A percentile compares a stretch with the other conserved stretches of the same genome.
These are phyloP conservation scores for Spergularia marina DNA, from an alignment of 148 eudicot genomes.

Conservation along the genomic window DNA sequence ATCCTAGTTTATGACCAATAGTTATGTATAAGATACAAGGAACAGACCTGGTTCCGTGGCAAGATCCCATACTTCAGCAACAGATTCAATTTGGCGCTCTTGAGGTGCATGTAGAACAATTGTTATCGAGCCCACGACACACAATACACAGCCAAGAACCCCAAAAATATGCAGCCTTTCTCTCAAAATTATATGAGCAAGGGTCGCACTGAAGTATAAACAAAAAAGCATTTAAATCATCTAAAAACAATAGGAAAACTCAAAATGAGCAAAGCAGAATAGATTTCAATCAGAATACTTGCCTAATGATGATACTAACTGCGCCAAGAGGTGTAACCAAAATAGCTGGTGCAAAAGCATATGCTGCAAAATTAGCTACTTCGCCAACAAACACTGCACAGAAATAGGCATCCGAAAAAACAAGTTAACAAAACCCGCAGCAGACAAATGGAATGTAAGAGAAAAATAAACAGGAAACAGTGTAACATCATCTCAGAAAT, in stretches of 20 bases:
- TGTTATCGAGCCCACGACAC: constrained; percentile 78
- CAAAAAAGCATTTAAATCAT: constrained; percentile 17
- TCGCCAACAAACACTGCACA: constrained; percentile 81
- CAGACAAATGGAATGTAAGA: neutral
- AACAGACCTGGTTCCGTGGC: constrained; percentile 82
- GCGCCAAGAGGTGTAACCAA: constrained; percentile 93
- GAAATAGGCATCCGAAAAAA: constrained; percentile 8
- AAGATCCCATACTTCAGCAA: constrained; percentile 82
- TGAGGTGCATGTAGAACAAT: constrained; percentile 89
- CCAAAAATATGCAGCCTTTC: constrained; percentile 78
- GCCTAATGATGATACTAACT: constrained; percentile 89
- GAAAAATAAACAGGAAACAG: neutral
- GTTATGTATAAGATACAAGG: neutral
- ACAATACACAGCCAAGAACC: constrained; percentile 72
- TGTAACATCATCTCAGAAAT: neutral
- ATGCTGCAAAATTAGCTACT: constrained; percentile 83
- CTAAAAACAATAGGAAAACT: constrained; percentile 2
- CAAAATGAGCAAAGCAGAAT: constrained; percentile 1
- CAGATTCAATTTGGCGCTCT: constrained; percentile 82
- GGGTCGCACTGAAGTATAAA: constrained; percentile 58
- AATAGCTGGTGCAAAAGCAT: constrained; percentile 91
- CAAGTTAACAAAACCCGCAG: neutral
- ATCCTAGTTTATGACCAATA: neutral
- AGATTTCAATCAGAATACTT: constrained; percentile 21
- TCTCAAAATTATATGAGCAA: constrained; percentile 66